Evolutionary conservation across 2,329 filamentous ascomycete species (phyloP), one percentile per base, ranked within the genome.

Genomic region (Fusarium nelsonii): DNA sequence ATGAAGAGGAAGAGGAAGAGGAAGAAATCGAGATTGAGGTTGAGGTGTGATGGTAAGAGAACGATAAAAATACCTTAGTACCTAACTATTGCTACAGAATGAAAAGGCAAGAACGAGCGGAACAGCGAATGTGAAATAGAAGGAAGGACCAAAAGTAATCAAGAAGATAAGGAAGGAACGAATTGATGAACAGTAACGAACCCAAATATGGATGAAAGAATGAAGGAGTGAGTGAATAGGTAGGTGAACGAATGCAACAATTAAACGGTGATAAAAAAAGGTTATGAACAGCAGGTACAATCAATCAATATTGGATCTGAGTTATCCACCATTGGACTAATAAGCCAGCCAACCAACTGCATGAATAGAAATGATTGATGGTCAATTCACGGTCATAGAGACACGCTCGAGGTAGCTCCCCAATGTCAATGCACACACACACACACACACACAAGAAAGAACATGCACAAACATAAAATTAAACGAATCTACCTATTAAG

Each of bases 1-100:
- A n/a, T n/a, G n/a, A n/a, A n/a, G n/a, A n/a, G n/a, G 63, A 74
- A 71, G 71, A 63, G 50, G 69, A 58, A 53, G n/a, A 55, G 32
- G 71, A 63, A 50, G 65, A 52, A 61, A 40, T n/a, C 56, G 37
- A 20, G 26, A 28, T 39, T 4, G 26, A 28, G 14, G n/a, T 50
- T 20, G 16, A 20, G 20, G 20, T 20, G 4, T 44, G 40, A 60
- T 30, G 39, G 40, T 28, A 30, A 56, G 18, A 54, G 34, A 63
- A 70, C 45, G 39, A 55, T 57, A 18, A 20, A 20, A 20, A 20
- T 20, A 20, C 20, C 20, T 20, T 3, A 3, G 3, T 20, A 20
- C 20, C 20, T 20, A 20, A 20, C 20, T 20, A 20, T 20, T 20
- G 20, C 20, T 20, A 20, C 20, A 30, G 34, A 43, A 56, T 9